Evolutionary conservation across 805 yeast genomes (phyloP).

Genomic region (Barnettozyma salicaria): DNA sequence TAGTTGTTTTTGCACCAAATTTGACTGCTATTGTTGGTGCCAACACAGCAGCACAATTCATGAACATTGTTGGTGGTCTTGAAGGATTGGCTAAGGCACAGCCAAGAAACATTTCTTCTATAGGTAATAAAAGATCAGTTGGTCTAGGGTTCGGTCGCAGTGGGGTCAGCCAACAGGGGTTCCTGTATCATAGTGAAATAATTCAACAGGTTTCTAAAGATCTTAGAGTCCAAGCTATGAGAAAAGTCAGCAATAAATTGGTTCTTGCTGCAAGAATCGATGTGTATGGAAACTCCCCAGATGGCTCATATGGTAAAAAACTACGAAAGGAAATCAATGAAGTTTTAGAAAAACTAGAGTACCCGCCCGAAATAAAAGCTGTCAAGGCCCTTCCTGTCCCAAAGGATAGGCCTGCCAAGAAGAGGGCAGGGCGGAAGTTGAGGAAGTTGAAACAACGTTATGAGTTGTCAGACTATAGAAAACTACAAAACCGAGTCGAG

Average conservation of each 20-base stretch:
- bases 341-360: conserved; percentile 63
- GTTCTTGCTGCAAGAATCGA: conserved; percentile 83
- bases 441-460: conserved; percentile 78
- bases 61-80: conserved; percentile 66
- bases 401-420: conserved; percentile 66
- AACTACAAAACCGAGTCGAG: conserved; percentile 77
- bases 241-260: conserved; percentile 75
- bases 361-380: conserved; percentile 65
- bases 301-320: conserved; percentile 50
- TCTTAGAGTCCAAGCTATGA: conserved; percentile 58
- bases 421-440: conserved; percentile 78
- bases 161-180: conserved; percentile 61
- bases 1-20: conserved; percentile 72
- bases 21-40: conserved; percentile 67
- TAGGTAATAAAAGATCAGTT: conserved; percentile 50
- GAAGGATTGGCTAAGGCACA: conserved; percentile 62
- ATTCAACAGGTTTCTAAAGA: conserved; percentile 56
- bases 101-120: conserved; percentile 74
- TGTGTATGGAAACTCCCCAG: conserved; percentile 35
- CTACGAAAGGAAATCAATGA: conserved; percentile 55
- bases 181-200: conserved; percentile 52
- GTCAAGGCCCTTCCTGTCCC: conserved; percentile 66
- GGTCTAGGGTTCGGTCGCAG: conserved; percentile 36
- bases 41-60: conserved; percentile 62
- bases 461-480: conserved; percentile 72